A percentile compares a stretch with the other conserved stretches of the same genome.
These are phyloP conservation scores for Russula lepida DNA, from an alignment of 768 basidiomycete genomes.

Conservation along the genomic window DNA sequence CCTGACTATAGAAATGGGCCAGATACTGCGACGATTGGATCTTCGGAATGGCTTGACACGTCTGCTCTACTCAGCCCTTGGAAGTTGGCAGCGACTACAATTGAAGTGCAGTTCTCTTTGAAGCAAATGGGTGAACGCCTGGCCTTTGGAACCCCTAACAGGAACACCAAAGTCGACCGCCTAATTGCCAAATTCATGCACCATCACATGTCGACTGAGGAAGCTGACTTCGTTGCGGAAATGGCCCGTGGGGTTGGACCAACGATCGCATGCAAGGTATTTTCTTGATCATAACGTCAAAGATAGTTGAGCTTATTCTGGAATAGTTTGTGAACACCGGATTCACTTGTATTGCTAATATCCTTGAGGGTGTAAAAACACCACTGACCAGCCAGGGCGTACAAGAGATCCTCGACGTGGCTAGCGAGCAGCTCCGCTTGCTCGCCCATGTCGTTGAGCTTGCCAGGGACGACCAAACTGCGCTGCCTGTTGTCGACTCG, in stretches of 20 bases:
- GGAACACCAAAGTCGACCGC: slow-evolving; percentile 56
- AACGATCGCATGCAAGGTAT: slow-evolving; percentile 60
- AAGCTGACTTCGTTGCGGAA: slow-evolving; percentile 78
- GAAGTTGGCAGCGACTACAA: slow-evolving; percentile 74
- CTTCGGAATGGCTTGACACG: slow-evolving; percentile 52
- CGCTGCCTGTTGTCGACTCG: slow-evolving; percentile 43
- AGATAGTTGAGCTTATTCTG: neutral
- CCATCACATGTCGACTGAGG: slow-evolving; percentile 66
- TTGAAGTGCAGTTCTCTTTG: slow-evolving; percentile 68
- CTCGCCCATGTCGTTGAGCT: slow-evolving; percentile 62
- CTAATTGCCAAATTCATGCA: slow-evolving; percentile 61
- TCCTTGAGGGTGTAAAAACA: slow-evolving; percentile 32
- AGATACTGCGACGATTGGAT: slow-evolving; percentile 35
- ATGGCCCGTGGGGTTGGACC: slow-evolving; percentile 65
- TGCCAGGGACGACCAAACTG: slow-evolving; percentile 38
- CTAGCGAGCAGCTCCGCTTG: slow-evolving; percentile 58
- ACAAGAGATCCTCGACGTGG: slow-evolving; percentile 32
- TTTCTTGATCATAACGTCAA: neutral
- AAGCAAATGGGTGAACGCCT: slow-evolving; percentile 66
- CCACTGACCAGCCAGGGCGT: slow-evolving; percentile 24
- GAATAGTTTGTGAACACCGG: slow-evolving; percentile 69
- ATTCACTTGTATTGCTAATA: slow-evolving; percentile 52
- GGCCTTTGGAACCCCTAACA: slow-evolving; percentile 46
- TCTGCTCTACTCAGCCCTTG: slow-evolving; percentile 70
- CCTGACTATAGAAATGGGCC: neutral